phyloP scores from a whole-genome alignment of 305 asterid genomes.

The Plantago coronopus region DNA sequence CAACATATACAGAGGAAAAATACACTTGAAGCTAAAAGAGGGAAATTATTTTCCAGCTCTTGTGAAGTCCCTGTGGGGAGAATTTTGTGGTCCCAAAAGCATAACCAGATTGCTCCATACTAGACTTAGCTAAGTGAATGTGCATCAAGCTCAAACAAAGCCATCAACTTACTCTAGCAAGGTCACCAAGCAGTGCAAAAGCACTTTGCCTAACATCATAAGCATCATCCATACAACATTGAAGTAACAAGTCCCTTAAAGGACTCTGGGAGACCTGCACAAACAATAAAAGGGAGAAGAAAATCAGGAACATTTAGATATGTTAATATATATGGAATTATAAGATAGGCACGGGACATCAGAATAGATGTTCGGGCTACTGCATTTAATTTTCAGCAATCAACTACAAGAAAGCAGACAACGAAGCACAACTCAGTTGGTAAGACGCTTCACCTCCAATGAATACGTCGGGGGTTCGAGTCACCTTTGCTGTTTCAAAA shows the following conservation, averaged over 20 bases:
- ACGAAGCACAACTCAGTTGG: too few relatives aligned
- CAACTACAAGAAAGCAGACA: too few relatives aligned
- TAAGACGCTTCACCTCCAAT: too few relatives aligned
- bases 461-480: too few relatives aligned
- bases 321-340: background rate
- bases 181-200: conserved; percentile 97
- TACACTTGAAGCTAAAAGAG: background rate
- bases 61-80: conserved; percentile 6
- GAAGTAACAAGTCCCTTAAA: conserved; percentile 87
- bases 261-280: conserved; percentile 85
- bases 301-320: background rate
- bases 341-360: background rate
- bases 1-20: conserved; percentile 14
- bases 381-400: background rate
- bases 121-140: conserved; percentile 12
- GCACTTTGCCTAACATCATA: conserved; percentile 95
- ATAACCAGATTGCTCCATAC: conserved; percentile 4
- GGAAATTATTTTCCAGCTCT: conserved; percentile 10
- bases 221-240: conserved; percentile 94
- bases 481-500: too few relatives aligned
- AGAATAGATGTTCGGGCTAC: conserved; percentile 2
- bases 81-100: background rate
- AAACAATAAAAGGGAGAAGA: conserved; percentile 13
- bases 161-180: conserved; percentile 73
- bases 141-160: conserved; percentile 7